phyloP scores from a whole-genome alignment of 495 filamentous ascomycete species.

The Podospora didyma region DNA sequence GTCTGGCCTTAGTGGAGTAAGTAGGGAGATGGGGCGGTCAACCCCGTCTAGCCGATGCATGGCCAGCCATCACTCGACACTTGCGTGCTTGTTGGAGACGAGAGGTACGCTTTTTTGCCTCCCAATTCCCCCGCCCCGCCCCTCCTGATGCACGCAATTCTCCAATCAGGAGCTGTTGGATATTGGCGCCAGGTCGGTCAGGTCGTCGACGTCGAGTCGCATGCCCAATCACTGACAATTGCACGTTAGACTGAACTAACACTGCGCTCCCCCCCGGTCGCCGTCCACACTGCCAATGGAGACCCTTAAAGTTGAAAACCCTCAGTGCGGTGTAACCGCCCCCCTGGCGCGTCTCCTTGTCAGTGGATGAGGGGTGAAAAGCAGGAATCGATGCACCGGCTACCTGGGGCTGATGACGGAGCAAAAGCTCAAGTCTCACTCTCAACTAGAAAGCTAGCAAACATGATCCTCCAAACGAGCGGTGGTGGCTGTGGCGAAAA shows the following conservation, averaged over 20 bases:
- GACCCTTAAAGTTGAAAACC: neutral
- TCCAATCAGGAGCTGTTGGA: conserved; percentile 18
- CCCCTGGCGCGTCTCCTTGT: neutral
- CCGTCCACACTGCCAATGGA: conserved; percentile 5
- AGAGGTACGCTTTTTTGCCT: neutral
- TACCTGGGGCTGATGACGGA: conserved; percentile 8
- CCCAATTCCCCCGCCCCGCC: neutral
- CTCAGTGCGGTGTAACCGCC: neutral
- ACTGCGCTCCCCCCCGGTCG: neutral
- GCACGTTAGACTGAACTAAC: too few species aligned
- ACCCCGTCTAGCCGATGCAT: neutral
- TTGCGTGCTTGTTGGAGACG: neutral
- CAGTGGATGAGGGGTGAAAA: neutral
- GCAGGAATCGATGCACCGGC: conserved; percentile 1
- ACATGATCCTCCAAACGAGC: neutral
- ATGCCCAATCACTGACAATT: conserved; percentile 13
- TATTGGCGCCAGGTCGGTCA: conserved; percentile 14
- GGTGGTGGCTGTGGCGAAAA: conserved; percentile 5
- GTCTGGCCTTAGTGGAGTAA: too few species aligned
- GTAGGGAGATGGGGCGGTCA: too few species aligned
- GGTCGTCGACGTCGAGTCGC: conserved; percentile 10
- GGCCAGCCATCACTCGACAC: neutral
- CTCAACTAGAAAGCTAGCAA: neutral
- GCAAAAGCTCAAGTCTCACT: conserved; percentile 2
- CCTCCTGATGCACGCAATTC: conserved; percentile 14